phyloP scores from a whole-genome alignment of 345 rosid genomes.

The Aquilaria sinensis region DNA sequence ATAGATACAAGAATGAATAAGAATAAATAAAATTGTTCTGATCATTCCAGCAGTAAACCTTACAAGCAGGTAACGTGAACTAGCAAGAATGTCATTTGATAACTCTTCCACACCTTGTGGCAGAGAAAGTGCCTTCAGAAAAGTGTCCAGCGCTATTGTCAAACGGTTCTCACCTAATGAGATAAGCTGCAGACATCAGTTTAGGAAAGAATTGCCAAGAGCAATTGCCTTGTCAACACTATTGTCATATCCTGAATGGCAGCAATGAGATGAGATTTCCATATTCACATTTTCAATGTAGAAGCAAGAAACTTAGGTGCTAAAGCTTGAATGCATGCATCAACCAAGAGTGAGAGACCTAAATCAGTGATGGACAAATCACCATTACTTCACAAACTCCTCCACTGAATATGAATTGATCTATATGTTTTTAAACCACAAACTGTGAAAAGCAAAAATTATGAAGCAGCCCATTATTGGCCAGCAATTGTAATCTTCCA shows the following conservation, averaged over 20 bases:
- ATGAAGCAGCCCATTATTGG: too few species aligned
- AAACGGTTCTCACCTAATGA: conserved; percentile 43
- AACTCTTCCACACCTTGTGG: conserved; percentile 33
- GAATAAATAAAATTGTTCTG: neutral
- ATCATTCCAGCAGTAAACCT: conserved; percentile 18
- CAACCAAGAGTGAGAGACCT: too few species aligned
- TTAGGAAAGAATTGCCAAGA: neutral
- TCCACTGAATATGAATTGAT: too few species aligned
- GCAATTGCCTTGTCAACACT: neutral
- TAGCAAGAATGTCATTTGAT: conserved; percentile 36
- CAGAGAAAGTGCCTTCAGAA: conserved; percentile 44
- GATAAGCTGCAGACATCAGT: neutral
- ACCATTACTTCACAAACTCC: too few species aligned
- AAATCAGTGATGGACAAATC: too few species aligned
- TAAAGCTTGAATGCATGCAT: neutral
- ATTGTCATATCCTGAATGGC: too few species aligned
- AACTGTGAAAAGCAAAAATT: too few species aligned
- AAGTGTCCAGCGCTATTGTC: conserved; percentile 31
- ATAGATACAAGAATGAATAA: too few species aligned
- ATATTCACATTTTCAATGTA: neutral
- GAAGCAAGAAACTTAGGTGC: neutral
- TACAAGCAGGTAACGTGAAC: conserved; percentile 48
- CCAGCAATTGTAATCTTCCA: too few species aligned
- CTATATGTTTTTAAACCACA: too few species aligned
- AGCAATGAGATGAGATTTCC: neutral